Evolutionary conservation across 176 grass and related monocot genomes (phyloP).

Genomic region (Aegilops umbellulata): DNA sequence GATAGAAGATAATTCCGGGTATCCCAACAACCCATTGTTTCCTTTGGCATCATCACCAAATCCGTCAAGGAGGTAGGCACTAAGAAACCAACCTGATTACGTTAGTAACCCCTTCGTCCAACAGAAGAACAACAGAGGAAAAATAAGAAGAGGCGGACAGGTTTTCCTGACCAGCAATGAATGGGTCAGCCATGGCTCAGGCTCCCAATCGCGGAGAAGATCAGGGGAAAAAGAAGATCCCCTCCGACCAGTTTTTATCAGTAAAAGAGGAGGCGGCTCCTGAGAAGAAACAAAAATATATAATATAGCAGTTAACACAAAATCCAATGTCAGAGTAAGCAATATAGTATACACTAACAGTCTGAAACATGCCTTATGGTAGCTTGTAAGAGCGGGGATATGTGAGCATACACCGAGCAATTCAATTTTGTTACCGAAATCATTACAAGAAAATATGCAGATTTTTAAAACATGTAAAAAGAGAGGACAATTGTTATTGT

Average conservation of each 20-base stretch:
- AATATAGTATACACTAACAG: too few species aligned
- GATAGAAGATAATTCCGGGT: constrained; percentile 46
- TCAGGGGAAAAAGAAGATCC: constrained; percentile 67
- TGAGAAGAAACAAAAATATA: too few species aligned
- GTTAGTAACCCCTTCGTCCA: background rate
- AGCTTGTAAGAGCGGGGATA: too few species aligned
- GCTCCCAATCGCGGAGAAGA: constrained; percentile 79
- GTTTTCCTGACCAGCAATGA: constrained; percentile 59
- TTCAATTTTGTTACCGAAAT: too few species aligned
- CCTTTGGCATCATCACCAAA: constrained; percentile 88
- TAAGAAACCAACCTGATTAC: constrained; percentile 67
- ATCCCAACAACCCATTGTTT: constrained; percentile 77
- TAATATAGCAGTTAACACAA: too few species aligned
- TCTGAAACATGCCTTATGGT: too few species aligned
- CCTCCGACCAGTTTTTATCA: constrained; percentile 42
- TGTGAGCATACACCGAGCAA: too few species aligned
- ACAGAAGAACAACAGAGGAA: background rate
- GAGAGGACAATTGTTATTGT: too few species aligned
- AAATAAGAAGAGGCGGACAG: background rate
- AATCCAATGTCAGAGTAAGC: too few species aligned
- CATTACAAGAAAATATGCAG: too few species aligned
- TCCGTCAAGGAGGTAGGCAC: constrained; percentile 77
- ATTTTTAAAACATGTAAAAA: too few species aligned
- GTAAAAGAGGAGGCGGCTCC: too few species aligned
- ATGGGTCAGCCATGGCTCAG: constrained; percentile 95